These are phyloP conservation scores for Pistacia atlantica DNA, from an alignment of 345 rosid species.

Conservation along the genomic window DNA sequence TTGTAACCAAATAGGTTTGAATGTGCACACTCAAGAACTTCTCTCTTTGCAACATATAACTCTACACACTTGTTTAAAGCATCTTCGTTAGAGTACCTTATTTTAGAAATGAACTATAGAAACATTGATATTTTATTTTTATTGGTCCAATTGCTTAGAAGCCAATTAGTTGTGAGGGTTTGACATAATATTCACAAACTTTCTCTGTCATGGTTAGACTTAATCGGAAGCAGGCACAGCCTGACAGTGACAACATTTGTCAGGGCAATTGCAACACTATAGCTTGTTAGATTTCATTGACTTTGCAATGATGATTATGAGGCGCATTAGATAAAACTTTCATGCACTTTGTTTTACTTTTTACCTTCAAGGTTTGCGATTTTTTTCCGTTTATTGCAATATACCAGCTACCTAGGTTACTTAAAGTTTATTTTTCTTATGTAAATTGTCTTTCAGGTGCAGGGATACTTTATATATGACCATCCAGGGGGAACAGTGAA, in stretches of 20 bases:
- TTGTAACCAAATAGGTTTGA: background rate
- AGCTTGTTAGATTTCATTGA: background rate
- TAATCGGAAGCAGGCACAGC: background rate
- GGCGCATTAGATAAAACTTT: too few species aligned
- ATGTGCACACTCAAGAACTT: background rate
- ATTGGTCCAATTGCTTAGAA: too few species aligned
- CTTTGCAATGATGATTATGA: too few species aligned
- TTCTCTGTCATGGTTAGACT: background rate
- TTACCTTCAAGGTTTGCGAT: background rate
- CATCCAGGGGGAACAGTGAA: conserved; percentile 78
- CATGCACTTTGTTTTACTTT: too few species aligned
- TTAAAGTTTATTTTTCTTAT: conserved; percentile 15
- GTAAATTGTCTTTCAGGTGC: conserved; percentile 53
- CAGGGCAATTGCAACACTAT: background rate
- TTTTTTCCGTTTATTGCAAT: background rate
- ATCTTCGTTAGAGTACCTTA: background rate
- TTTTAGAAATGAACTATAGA: too few species aligned
- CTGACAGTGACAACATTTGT: background rate
- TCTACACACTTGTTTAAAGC: background rate
- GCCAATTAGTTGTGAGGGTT: background rate
- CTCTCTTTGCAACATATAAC: background rate
- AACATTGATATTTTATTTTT: too few species aligned
- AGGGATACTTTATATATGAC: conserved; percentile 59
- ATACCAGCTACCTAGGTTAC: background rate
- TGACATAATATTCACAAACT: background rate